Conservation (phyloP, 768 basidiomycete species). For the Kwoniella bestiolae region DNA sequence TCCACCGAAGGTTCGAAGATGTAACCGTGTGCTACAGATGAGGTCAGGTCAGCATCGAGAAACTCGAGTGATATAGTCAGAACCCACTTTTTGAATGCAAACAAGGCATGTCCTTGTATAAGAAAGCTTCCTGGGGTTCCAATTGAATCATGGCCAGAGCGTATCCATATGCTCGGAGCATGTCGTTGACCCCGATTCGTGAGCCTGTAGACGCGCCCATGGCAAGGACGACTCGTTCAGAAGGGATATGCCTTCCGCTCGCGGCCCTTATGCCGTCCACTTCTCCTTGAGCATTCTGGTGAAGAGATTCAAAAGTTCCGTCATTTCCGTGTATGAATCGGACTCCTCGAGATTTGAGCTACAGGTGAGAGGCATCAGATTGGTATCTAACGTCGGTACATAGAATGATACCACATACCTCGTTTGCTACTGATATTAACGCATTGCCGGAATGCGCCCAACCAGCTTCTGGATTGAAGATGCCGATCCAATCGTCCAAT, state of each 20-base stretch:
- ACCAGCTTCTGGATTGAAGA: slow-evolving; percentile 10
- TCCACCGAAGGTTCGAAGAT: slow-evolving; percentile 9
- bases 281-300: slow-evolving; percentile 2
- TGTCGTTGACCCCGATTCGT: neutral
- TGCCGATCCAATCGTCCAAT: slow-evolving; percentile 1
- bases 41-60: neutral
- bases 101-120: slow-evolving; percentile 10
- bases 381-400: too few species aligned
- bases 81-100: slow-evolving; percentile 9
- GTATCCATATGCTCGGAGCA: slow-evolving; percentile 9
- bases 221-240: slow-evolving; percentile 1
- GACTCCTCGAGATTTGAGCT: slow-evolving; percentile 1
- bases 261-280: neutral
- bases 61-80: too few species aligned
- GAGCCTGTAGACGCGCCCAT: slow-evolving; percentile 7
- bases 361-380: too few species aligned
- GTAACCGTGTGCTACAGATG: slow-evolving; percentile 5
- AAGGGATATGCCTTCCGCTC: slow-evolving; percentile 3
- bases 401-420: neutral
- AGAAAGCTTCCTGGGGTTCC: neutral
- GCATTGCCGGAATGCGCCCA: slow-evolving; percentile 12
- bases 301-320: slow-evolving; percentile 9
- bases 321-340: slow-evolving; percentile 7
- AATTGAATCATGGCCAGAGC: slow-evolving; percentile 8
- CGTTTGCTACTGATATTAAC: neutral